Evolutionary conservation across 164 flowering plant genomes (phyloP).

Genomic region (Vitis rotundifolia): DNA sequence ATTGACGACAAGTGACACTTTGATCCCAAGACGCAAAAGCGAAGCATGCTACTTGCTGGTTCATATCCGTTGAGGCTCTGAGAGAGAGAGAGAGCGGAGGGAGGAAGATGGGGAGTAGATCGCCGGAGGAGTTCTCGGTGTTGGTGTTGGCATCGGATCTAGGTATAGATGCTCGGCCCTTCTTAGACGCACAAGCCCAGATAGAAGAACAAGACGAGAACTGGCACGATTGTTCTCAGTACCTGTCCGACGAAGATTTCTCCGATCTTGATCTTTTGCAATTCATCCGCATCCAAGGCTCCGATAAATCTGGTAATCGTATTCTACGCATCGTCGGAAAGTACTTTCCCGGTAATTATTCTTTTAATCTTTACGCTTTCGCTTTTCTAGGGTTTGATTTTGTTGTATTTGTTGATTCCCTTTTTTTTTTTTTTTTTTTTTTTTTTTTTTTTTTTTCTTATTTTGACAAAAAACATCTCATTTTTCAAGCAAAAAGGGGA

Average conservation of each 20-base stretch:
- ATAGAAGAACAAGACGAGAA: slow-evolving; percentile 31
- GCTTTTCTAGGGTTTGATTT: no score
- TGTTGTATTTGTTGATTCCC: no score
- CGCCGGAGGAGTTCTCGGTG: slow-evolving; percentile 71
- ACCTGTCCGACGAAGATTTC: slow-evolving; percentile 66
- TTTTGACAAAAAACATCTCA: no score
- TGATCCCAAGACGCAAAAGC: no score
- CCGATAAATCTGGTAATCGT: slow-evolving; percentile 69
- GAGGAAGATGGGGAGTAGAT: slow-evolving; percentile 31
- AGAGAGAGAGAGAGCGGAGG: background rate
- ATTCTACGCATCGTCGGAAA: slow-evolving; percentile 85
- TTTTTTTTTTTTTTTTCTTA: no score
- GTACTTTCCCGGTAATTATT: slow-evolving; percentile 72
- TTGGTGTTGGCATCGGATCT: slow-evolving; percentile 81
- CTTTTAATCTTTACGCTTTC: background rate
- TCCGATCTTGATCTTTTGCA: slow-evolving; percentile 79
- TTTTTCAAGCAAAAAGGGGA: no score
- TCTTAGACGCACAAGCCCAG: slow-evolving; percentile 39
- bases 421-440: no score
- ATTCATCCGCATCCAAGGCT: slow-evolving; percentile 58
- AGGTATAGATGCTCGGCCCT: slow-evolving; percentile 76
- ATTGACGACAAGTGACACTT: no score
- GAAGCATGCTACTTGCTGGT: no score
- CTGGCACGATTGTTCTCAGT: slow-evolving; percentile 81
- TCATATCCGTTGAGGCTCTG: background rate